phyloP scores from a whole-genome alignment of 192 early-diverging fungal species.

The Geranomyces variabilis region DNA sequence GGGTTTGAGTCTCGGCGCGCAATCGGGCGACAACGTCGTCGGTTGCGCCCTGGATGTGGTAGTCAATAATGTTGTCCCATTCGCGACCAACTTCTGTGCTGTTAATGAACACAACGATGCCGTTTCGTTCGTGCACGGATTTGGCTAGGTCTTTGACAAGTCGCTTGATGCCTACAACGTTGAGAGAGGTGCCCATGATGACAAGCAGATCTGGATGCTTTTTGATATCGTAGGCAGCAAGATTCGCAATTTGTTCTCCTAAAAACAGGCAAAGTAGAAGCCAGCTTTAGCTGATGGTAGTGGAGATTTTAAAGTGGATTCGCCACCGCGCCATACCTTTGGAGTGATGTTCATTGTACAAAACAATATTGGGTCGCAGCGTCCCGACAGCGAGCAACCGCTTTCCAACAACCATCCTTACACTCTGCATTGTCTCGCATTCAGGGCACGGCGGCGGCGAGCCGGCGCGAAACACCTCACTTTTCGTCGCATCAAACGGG shows the following conservation, averaged over 20 bases:
- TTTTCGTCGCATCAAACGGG: constrained; percentile 55
- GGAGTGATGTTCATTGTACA: constrained; percentile 92
- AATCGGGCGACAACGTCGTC: constrained; percentile 56
- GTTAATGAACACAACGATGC: constrained; percentile 75
- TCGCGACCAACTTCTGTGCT: constrained; percentile 63
- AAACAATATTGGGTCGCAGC: constrained; percentile 88
- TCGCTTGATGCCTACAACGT: constrained; percentile 75
- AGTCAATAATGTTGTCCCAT: constrained; percentile 83
- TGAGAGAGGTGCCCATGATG: constrained; percentile 89
- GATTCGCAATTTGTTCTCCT: constrained; percentile 54
- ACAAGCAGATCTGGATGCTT: constrained; percentile 73
- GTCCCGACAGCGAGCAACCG: constrained; percentile 74
- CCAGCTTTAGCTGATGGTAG: neutral
- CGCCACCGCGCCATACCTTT: constrained; percentile 63
- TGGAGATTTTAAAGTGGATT: too few relatives aligned
- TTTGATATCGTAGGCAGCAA: constrained; percentile 37
- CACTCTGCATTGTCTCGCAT: constrained; percentile 54
- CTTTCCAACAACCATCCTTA: constrained; percentile 72
- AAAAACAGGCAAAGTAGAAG: neutral
- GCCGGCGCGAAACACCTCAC: constrained; percentile 70
- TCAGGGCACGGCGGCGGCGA: constrained; percentile 67
- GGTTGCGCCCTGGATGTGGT: constrained; percentile 67
- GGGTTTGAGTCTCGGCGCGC: constrained; percentile 22
- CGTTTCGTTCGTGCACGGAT: constrained; percentile 35
- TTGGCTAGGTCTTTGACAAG: constrained; percentile 75